Conservation (phyloP, 2,329 filamentous ascomycete genomes). For the Endocalyx cinctus region DNA sequence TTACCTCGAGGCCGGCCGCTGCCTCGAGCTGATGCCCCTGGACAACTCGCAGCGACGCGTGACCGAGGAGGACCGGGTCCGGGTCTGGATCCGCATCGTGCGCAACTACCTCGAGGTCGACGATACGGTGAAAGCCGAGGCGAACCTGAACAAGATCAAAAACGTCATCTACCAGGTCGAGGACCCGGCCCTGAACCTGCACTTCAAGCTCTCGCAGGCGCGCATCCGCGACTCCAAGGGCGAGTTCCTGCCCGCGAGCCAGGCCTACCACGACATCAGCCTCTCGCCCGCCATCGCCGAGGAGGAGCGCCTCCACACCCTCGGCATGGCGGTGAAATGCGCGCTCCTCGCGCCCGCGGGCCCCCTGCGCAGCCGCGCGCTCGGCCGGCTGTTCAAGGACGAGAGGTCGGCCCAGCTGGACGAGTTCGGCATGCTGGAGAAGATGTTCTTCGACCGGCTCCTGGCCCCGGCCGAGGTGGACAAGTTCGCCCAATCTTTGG, state of each 20-base stretch:
- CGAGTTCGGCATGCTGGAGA: slow-evolving; percentile 87
- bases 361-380: slow-evolving; percentile 71
- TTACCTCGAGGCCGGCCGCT: slow-evolving; percentile 70
- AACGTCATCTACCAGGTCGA: slow-evolving; percentile 78
- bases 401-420: slow-evolving; percentile 71
- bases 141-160: slow-evolving; percentile 91
- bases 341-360: slow-evolving; percentile 90
- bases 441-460: slow-evolving; percentile 92
- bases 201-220: slow-evolving; percentile 88
- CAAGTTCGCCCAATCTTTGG: slow-evolving; percentile 75
- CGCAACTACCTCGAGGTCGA: slow-evolving; percentile 92
- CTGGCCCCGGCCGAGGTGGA: slow-evolving; percentile 77
- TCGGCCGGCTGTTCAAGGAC: slow-evolving; percentile 89
- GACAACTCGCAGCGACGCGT: slow-evolving; percentile 85
- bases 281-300: slow-evolving; percentile 75
- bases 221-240: slow-evolving; percentile 89
- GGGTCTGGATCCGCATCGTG: slow-evolving; percentile 89
- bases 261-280: slow-evolving; percentile 84
- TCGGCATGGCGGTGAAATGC: slow-evolving; percentile 84
- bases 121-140: slow-evolving; percentile 79
- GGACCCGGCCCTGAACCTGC: slow-evolving; percentile 69
- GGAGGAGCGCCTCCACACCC: slow-evolving; percentile 76
- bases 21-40: slow-evolving; percentile 78
- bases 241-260: slow-evolving; percentile 81
- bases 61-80: slow-evolving; percentile 74